Evolutionary conservation across 2,329 filamentous ascomycete genomes (phyloP).

Genomic region (Chaetomiaceae sp.): DNA sequence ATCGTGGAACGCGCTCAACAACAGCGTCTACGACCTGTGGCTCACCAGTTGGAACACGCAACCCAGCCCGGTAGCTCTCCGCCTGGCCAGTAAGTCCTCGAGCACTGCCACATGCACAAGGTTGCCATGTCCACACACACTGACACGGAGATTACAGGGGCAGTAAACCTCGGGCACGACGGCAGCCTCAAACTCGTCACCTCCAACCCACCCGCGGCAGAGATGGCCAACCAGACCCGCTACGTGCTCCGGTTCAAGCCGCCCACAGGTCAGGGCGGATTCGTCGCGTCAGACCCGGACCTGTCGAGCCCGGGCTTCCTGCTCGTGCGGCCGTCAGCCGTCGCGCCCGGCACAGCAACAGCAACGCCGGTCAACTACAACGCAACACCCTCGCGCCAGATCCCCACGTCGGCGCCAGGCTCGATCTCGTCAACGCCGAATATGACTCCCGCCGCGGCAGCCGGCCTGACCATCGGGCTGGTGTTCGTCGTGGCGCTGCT

Average conservation of each 20-base stretch:
- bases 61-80: slow-evolving; percentile 8
- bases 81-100: slow-evolving; percentile 15
- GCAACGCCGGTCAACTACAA: neutral
- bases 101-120: neutral
- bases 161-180: slow-evolving; percentile 16
- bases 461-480: slow-evolving; percentile 15
- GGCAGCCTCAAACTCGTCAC: slow-evolving; percentile 14
- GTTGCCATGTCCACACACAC: neutral
- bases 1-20: slow-evolving; percentile 21
- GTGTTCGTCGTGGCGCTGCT: slow-evolving; percentile 11
- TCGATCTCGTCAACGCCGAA: neutral
- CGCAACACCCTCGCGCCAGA: neutral
- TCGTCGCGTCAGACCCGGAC: slow-evolving; percentile 11
- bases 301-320: slow-evolving; percentile 15
- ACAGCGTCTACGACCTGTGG: slow-evolving; percentile 20
- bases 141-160: slow-evolving; percentile 7
- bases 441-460: slow-evolving; percentile 7
- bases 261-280: slow-evolving; percentile 9
- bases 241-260: slow-evolving; percentile 19
- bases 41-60: slow-evolving; percentile 15
- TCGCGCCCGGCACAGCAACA: neutral
- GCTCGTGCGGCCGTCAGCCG: neutral
- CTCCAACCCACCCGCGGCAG: slow-evolving; percentile 4
- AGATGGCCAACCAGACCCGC: slow-evolving; percentile 7
- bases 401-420: neutral